Percentiles rank a stretch among this genome's conserved stretches.
phyloP scores from a whole-genome alignment of 2,329 filamentous ascomycete genomes.

The Pestalotiopsis sp. region DNA sequence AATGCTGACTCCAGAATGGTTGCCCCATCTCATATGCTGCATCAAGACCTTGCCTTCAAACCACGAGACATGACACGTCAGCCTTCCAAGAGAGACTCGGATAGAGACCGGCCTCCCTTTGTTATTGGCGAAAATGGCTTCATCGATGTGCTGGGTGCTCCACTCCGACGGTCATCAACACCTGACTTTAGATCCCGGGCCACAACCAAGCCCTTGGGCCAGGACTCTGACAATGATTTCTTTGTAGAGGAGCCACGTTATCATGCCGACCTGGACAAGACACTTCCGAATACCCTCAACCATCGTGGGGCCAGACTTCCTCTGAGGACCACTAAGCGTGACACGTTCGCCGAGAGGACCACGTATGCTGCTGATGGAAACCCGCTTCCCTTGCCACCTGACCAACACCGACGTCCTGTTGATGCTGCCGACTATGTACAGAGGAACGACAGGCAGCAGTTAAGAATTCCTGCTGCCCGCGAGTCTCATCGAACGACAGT shows the following conservation, averaged over 20 bases:
- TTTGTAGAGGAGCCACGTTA: conserved; percentile 14
- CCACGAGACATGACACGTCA: conserved; percentile 27
- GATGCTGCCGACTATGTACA: conserved; percentile 23
- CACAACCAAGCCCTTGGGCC: conserved; percentile 1
- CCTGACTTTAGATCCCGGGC: conserved; percentile 26
- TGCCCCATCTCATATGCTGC: conserved; percentile 23
- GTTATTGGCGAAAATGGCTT: conserved; percentile 30
- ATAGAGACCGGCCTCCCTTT: conserved; percentile 25
- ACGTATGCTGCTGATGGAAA: conserved; percentile 9
- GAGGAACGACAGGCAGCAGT: conserved; percentile 17
- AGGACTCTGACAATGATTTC: conserved; percentile 6
- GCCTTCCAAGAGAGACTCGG: conserved; percentile 23
- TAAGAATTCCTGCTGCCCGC: conserved; percentile 22
- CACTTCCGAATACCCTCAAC: conserved; percentile 12
- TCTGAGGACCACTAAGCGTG: conserved; percentile 13
- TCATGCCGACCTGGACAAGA: conserved; percentile 11
- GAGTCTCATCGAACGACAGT: conserved; percentile 28
- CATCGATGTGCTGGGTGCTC: conserved; percentile 26
- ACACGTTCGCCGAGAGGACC: conserved; percentile 7
- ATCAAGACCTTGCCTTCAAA: conserved; percentile 22
- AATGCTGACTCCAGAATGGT: conserved; percentile 29
- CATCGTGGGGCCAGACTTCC: conserved; percentile 11
- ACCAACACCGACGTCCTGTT: conserved; percentile 24
- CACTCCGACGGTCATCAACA: conserved; percentile 32
- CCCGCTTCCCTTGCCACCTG: conserved; percentile 17